phyloP scores from a whole-genome alignment of 2,329 filamentous ascomycete species.

The Alternaria dauci region DNA sequence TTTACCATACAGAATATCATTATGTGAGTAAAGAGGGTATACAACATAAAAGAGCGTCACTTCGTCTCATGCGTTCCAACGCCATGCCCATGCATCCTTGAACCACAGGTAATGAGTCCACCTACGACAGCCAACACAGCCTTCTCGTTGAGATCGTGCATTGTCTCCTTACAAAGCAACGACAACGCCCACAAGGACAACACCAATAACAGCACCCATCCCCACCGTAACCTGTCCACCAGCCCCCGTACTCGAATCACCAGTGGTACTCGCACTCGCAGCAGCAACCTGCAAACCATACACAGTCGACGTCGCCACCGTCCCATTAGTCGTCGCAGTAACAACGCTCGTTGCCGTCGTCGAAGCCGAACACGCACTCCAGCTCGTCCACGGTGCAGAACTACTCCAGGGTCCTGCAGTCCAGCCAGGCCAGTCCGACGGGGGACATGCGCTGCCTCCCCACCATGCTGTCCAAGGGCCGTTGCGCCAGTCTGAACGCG shows the following conservation, averaged over 20 bases:
- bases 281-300: constrained; percentile 47
- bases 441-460: constrained; percentile 42
- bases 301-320: constrained; percentile 31
- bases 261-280: constrained; percentile 23
- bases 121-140: not conserved
- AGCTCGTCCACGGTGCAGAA: constrained; percentile 48
- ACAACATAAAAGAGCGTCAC: not conserved
- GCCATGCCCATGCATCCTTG: not conserved
- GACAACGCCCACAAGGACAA: constrained; percentile 33
- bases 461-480: constrained; percentile 50
- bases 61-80: not conserved
- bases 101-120: not conserved
- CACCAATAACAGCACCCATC: constrained; percentile 30
- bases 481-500: constrained; percentile 35
- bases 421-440: constrained; percentile 50
- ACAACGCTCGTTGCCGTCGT: constrained; percentile 45
- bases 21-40: not conserved
- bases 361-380: constrained; percentile 42
- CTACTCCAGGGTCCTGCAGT: constrained; percentile 48
- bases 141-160: not conserved
- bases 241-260: constrained; percentile 1
- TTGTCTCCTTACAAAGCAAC: constrained; percentile 26
- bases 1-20: not conserved
- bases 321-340: constrained; percentile 41
- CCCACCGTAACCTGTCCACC: constrained; percentile 29